Evolutionary conservation across 1,139 yeast species (phyloP), one percentile per base, ranked within the genome.

Genomic region (Blastobotrys malaysiensis): DNA sequence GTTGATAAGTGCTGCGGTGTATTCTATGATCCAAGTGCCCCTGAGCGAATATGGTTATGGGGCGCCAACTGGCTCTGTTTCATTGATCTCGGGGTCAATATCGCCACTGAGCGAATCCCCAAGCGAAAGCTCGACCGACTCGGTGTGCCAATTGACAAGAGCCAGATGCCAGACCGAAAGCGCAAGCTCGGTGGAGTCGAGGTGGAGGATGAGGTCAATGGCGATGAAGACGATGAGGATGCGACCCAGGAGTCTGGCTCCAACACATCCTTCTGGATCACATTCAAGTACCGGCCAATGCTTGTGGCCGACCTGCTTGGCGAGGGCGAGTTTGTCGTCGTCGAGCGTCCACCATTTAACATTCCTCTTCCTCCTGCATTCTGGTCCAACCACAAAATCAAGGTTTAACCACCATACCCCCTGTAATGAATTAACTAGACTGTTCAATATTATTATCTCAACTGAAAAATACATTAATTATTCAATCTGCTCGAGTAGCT

Each of bases 31-130:
- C 66, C 68, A 6, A 54, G 61, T 2, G 64, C 69, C 47, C 65
- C 73, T 1, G 74, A 78, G 52, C 72, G 79, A 47, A 74, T 86
- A 24, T 91, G 97, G 97, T 70, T 90, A 19, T 90, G 88, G 80
- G 96, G 97, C 2, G 78, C 88, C n/a, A 80, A 81, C 52, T 93
- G 97, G 96, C 67, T 91, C 19, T 80, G 86, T 7, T 87, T 79
- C 66, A 79, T 93, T 52, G 93, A 91, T 67, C 73, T 88, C 58
- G 69, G 77, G n/a, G 69, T 77, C 55, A 82, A 85, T 62, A 73
- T 85, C 53, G 87, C 89, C 22, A 63, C 69, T 7, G 70, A 66
- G 39, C 64, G 71, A 54, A 68, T 70, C 51, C 61, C 66, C 26
- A 70, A 73, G 61, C 71, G 79, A 36, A 75, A 72, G 56, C 80